These are phyloP conservation scores for Stephania japonica DNA, from an alignment of 164 flowering plant species.

Conservation along the genomic window DNA sequence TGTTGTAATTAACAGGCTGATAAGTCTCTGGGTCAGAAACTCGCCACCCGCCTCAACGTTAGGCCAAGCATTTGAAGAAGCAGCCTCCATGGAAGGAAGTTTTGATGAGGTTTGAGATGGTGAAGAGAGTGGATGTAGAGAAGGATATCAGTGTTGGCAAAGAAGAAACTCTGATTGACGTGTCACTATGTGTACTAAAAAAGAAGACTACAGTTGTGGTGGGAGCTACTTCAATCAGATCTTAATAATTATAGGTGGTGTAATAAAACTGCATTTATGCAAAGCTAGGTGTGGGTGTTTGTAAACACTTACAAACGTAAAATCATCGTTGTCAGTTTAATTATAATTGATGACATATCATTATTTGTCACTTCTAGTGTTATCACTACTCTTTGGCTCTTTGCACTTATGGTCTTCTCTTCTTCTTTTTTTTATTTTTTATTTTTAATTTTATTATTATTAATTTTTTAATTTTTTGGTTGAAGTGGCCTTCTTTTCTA, in stretches of 20 bases:
- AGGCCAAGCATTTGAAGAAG: slow-evolving; percentile 63
- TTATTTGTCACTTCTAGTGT: too few species aligned
- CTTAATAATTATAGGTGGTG: neutral
- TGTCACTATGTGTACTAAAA: slow-evolving; percentile 3
- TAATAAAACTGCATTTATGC: neutral
- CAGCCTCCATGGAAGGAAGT: slow-evolving; percentile 3
- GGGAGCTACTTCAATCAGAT: neutral
- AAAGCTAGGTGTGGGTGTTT: too few species aligned
- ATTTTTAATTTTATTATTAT: too few species aligned
- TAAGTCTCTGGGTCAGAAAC: slow-evolving; percentile 79
- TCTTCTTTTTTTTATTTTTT: too few species aligned
- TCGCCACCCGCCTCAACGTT: slow-evolving; percentile 73
- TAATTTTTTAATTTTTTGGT: too few species aligned
- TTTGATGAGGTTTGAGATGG: slow-evolving; percentile 15
- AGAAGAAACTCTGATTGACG: slow-evolving; percentile 4
- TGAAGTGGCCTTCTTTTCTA: too few species aligned
- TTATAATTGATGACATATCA: neutral
- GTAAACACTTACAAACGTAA: too few species aligned
- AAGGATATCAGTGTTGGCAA: neutral
- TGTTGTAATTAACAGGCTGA: slow-evolving; percentile 47
- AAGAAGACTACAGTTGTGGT: neutral
- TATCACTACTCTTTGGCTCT: too few species aligned
- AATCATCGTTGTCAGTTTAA: neutral
- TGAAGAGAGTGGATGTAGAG: neutral
- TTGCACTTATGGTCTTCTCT: too few species aligned